Percentiles rank a stretch among this genome's conserved stretches.
Evolutionary conservation across 176 grass and related monocot genomes (phyloP).

Genomic region (Oryza australiensis): DNA sequence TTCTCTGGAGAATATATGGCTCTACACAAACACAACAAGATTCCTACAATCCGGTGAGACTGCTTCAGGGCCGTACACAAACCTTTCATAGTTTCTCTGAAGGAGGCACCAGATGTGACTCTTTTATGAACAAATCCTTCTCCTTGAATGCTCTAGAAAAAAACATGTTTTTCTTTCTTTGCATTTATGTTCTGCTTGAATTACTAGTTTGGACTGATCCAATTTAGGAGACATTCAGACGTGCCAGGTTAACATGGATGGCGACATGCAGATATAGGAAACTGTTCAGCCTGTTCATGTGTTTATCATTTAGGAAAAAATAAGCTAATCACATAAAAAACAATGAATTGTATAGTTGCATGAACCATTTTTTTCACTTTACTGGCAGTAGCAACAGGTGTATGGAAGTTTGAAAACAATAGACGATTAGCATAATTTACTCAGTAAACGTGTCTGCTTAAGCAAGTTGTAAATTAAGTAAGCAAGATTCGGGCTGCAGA

Average conservation of each 20-base stretch:
- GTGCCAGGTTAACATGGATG: slow-evolving; percentile 5
- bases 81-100: slow-evolving; percentile 2
- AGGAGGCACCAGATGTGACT: slow-evolving; percentile 2
- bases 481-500: not conserved
- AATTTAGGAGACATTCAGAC: not conserved
- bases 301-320: not conserved
- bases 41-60: slow-evolving; percentile 5
- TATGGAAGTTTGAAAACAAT: not conserved
- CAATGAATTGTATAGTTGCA: not conserved
- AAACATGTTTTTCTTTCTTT: not conserved
- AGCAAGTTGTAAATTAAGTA: not conserved
- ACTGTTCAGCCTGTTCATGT: not conserved
- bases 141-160: not conserved
- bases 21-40: not conserved
- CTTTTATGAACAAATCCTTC: not conserved
- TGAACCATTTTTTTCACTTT: not conserved
- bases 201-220: not conserved
- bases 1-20: slow-evolving; percentile 18
- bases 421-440: not conserved
- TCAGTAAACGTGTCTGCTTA: not conserved
- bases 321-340: not conserved
- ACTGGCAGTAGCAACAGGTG: not conserved
- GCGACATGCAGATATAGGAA: not conserved
- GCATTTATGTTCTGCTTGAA: not conserved
- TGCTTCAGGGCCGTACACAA: slow-evolving; percentile 7